Evolutionary conservation across 345 rosid species (phyloP).

Genomic region (Pugionium dolabratum): DNA sequence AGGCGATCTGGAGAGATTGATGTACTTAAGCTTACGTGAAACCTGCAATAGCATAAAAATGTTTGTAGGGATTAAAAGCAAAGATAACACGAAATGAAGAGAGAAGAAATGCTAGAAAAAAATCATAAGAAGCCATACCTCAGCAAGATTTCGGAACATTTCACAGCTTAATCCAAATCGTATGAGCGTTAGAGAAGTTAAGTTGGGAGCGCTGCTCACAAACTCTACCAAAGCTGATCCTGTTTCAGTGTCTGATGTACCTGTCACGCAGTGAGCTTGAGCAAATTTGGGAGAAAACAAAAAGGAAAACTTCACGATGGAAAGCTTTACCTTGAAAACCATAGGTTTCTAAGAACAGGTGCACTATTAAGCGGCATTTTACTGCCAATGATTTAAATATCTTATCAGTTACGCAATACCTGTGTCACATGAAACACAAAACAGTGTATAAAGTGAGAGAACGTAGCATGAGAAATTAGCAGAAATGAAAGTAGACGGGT

Average conservation of each 20-base stretch:
- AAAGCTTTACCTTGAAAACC: conserved; percentile 54
- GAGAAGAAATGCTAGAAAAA: conserved; percentile 17
- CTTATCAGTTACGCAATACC: conserved; percentile 65
- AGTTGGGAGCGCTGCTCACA: conserved; percentile 66
- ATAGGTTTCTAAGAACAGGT: conserved; percentile 68
- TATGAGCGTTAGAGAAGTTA: conserved; percentile 75
- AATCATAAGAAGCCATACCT: conserved; percentile 47
- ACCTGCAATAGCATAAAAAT: conserved; percentile 51
- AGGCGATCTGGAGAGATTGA: conserved; percentile 74
- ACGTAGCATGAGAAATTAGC: background rate
- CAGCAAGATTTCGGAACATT: conserved; percentile 59
- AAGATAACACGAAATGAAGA: background rate
- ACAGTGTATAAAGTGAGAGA: conserved; percentile 10
- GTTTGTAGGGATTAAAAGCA: background rate
- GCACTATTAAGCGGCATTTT: conserved; percentile 67
- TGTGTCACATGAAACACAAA: conserved; percentile 42
- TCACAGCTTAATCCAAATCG: conserved; percentile 74
- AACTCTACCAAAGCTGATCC: conserved; percentile 67
- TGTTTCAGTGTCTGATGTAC: conserved; percentile 69
- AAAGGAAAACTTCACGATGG: conserved; percentile 27
- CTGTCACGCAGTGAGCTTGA: conserved; percentile 50
- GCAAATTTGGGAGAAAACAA: conserved; percentile 12
- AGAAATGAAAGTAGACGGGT: background rate
- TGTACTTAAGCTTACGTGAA: conserved; percentile 58
- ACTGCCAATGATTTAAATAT: conserved; percentile 59